A percentile compares a stretch with the other conserved stretches of the same genome.
phyloP scores from a whole-genome alignment of 2,329 filamentous ascomycete species.

The Hymenoscyphus occultus region DNA sequence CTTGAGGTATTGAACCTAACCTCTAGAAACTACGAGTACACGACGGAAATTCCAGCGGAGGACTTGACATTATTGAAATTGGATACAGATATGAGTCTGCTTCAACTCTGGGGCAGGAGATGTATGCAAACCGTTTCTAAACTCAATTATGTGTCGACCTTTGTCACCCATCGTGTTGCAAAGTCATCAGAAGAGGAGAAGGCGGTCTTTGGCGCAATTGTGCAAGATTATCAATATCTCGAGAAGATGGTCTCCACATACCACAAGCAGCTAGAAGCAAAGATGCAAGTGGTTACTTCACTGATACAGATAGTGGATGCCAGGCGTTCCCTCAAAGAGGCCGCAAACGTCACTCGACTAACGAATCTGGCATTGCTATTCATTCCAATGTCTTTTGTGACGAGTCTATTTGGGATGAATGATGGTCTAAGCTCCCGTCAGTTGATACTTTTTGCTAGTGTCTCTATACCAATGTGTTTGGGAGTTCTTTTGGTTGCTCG shows the following conservation, averaged over 20 bases:
- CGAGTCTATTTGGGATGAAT: slow-evolving; percentile 13
- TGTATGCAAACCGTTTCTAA: slow-evolving; percentile 8
- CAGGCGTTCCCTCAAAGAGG: slow-evolving; percentile 12
- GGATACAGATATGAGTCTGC: slow-evolving; percentile 4
- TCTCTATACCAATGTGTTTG: neutral
- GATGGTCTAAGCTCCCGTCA: neutral
- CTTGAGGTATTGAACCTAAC: slow-evolving; percentile 8
- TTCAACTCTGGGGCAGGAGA: slow-evolving; percentile 15
- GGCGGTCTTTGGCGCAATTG: slow-evolving; percentile 1
- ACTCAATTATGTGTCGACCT: slow-evolving; percentile 7
- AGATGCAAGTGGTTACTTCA: slow-evolving; percentile 15
- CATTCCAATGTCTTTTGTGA: slow-evolving; percentile 14
- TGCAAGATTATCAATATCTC: slow-evolving; percentile 15
- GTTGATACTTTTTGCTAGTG: neutral
- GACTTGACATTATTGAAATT: neutral
- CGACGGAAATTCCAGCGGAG: slow-evolving; percentile 2
- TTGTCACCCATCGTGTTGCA: slow-evolving; percentile 7
- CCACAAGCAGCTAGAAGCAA: slow-evolving; percentile 11
- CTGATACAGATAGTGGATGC: slow-evolving; percentile 18
- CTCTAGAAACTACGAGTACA: slow-evolving; percentile 11
- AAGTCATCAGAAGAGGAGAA: neutral
- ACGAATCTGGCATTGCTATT: slow-evolving; percentile 15
- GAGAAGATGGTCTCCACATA: slow-evolving; percentile 8
- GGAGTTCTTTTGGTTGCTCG: neutral
- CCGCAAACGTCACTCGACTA: slow-evolving; percentile 17